Evolutionary conservation across 345 rosid genomes (phyloP), one percentile per base, ranked within the genome.

Genomic region (Eucalyptus globulus): DNA sequence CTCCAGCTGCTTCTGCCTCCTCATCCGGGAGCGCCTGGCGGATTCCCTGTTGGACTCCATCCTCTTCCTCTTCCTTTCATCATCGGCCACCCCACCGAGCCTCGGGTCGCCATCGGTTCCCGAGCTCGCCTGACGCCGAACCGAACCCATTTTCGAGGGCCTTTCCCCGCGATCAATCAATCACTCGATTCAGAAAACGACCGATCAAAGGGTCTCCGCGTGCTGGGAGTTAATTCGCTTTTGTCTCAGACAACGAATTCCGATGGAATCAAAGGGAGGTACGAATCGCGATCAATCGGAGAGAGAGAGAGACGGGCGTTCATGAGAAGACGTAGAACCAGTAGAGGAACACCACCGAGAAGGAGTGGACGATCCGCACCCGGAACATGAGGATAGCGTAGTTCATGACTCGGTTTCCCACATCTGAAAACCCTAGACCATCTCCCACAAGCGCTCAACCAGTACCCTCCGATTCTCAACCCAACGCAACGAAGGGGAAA

Each of bases 271-370:
- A 51, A 40, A 72, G 29, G 49, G n/a, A 65, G 81, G 44, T 14
- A 67, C 14, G 24, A 22, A 15, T 50, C 37, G 29, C 19, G 50
- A 87, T 67, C 62, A 15, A 87, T 50, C 44, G 8, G 43, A 40
- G 43, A 40, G 58, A 40, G 49, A 29, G 69, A 53, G 9, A 53
- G 51, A 29, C 47, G 47, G 88, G 22, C 92, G 51, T 49, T 95
- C 93, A 92, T 90, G 98, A 96, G 91, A 97, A 94, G 69, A 94
- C 99, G 93, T 97, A 97, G 49, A 97, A 95, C 94, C 98, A 96
- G 97, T 97, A 97, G 21, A 97, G 98, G 87, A 95, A 97, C 37
- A 95, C 98, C 90, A 97, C 99, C 21, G 99, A 97, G 90, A 97
- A 96, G 6, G 99, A 98, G 90, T 96, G 99, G n/a, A 96, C 88